These are phyloP conservation scores for Saturnispora bothae DNA, from an alignment of 805 yeast genomes.

Conservation along the genomic window DNA sequence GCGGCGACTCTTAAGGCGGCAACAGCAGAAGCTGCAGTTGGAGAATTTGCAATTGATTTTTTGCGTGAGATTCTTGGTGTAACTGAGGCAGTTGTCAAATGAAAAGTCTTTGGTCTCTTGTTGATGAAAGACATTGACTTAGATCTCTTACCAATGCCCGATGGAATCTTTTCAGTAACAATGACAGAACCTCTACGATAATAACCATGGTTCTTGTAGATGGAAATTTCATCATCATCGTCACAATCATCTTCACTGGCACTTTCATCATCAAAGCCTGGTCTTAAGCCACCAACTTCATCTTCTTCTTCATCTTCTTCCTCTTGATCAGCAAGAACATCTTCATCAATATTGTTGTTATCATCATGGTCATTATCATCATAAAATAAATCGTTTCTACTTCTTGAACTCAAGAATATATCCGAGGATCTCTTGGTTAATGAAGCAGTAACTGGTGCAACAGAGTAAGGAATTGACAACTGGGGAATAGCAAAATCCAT, in stretches of 20 bases:
- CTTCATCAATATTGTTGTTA: slow-evolving; percentile 1
- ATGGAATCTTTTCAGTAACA: slow-evolving; percentile 31
- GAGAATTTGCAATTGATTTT: slow-evolving; percentile 40
- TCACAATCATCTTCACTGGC: slow-evolving; percentile 32
- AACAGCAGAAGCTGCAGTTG: slow-evolving; percentile 62
- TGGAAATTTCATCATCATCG: slow-evolving; percentile 13
- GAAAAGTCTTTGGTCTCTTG: slow-evolving; percentile 33
- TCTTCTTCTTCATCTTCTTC: slow-evolving; percentile 22
- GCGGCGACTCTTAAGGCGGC: slow-evolving; percentile 67
- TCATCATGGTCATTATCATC: slow-evolving; percentile 2
- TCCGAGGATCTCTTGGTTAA: slow-evolving; percentile 18
- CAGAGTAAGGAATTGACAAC: slow-evolving; percentile 53
- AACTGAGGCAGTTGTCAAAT: slow-evolving; percentile 67
- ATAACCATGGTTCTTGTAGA: slow-evolving; percentile 18
- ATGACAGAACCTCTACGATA: slow-evolving; percentile 25
- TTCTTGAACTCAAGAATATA: not conserved
- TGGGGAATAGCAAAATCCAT: slow-evolving; percentile 26
- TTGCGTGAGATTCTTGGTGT: slow-evolving; percentile 70
- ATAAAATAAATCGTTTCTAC: slow-evolving; percentile 5
- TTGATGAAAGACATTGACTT: slow-evolving; percentile 54
- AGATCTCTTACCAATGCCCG: slow-evolving; percentile 41
- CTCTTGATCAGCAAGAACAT: slow-evolving; percentile 8
- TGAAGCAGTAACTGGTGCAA: slow-evolving; percentile 73
- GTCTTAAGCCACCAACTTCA: slow-evolving; percentile 22
- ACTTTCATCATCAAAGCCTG: slow-evolving; percentile 25